Evolutionary conservation across 768 basidiomycete genomes (phyloP).

Genomic region (Megacollybia marginata): DNA sequence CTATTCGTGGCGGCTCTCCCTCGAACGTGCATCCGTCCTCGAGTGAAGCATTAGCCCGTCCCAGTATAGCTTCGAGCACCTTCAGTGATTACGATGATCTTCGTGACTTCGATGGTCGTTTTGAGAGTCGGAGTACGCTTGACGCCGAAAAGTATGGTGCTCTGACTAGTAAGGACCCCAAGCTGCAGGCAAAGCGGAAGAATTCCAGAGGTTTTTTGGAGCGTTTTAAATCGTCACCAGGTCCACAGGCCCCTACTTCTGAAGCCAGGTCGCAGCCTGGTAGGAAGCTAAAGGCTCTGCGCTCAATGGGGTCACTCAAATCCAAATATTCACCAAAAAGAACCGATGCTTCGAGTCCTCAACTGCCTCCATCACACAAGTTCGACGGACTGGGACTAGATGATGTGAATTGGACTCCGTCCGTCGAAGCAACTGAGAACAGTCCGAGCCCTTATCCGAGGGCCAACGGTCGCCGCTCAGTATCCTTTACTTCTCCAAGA

Average conservation of each 20-base stretch:
- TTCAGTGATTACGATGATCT: constrained; percentile 89
- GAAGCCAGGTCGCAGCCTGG: constrained; percentile 28
- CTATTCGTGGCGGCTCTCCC: constrained; percentile 9
- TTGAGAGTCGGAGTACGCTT: constrained; percentile 73
- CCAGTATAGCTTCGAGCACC: constrained; percentile 62
- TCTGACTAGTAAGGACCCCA: constrained; percentile 25
- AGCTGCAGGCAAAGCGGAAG: constrained; percentile 40
- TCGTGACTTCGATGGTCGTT: constrained; percentile 79
- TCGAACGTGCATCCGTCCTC: constrained; percentile 20
- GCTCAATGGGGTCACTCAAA: constrained; percentile 78
- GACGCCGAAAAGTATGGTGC: constrained; percentile 30
- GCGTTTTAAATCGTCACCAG: constrained; percentile 44
- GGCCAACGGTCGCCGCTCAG: constrained; percentile 55
- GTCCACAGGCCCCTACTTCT: constrained; percentile 36
- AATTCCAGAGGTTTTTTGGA: constrained; percentile 63
- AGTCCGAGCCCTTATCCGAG: constrained; percentile 30
- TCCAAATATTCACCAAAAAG: constrained; percentile 37
- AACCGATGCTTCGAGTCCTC: constrained; percentile 40
- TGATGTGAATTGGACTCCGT: constrained; percentile 44
- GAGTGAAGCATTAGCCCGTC: constrained; percentile 43
- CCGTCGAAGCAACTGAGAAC: constrained; percentile 14
- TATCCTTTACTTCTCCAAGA: constrained; percentile 59
- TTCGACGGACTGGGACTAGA: constrained; percentile 54
- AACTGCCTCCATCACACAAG: constrained; percentile 43
- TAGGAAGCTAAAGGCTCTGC: constrained; percentile 63